These are phyloP conservation scores for Candida insectalens DNA, from an alignment of 805 yeast genomes.

Conservation along the genomic window DNA sequence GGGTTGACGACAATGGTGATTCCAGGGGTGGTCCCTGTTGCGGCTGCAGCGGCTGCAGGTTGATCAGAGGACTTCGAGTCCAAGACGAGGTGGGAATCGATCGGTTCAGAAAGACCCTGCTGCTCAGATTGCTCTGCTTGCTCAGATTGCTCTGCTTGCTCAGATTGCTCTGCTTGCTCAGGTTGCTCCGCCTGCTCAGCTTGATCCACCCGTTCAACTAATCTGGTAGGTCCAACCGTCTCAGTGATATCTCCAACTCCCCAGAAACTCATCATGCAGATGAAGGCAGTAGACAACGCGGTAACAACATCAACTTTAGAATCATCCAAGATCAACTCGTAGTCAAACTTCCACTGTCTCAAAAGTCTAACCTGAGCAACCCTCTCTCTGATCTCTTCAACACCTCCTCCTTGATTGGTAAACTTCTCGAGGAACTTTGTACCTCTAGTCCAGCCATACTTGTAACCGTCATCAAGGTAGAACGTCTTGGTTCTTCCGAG, in stretches of 20 bases:
- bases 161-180: not conserved
- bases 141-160: conserved; percentile 1
- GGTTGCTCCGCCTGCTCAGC: conserved; percentile 6
- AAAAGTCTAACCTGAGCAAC: conserved; percentile 46
- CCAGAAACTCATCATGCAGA: conserved; percentile 63
- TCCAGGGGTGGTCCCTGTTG: too few species aligned
- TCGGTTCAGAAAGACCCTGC: too few species aligned
- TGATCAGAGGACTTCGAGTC: too few species aligned
- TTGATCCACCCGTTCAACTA: too few species aligned
- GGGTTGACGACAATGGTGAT: too few species aligned
- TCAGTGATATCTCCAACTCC: conserved; percentile 43
- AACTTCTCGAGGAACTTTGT: conserved; percentile 42
- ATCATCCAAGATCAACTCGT: conserved; percentile 44
- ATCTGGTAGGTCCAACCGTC: conserved; percentile 41
- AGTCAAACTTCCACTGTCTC: conserved; percentile 52
- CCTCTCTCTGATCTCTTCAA: conserved; percentile 42
- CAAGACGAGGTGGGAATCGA: too few species aligned
- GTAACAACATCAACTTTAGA: conserved; percentile 36
- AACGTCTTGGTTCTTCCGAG: conserved; percentile 36
- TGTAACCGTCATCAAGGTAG: conserved; percentile 40
- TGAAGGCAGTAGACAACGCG: conserved; percentile 51
- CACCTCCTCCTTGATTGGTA: conserved; percentile 45
- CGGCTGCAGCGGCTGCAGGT: too few species aligned
- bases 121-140: not conserved
- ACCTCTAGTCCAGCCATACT: conserved; percentile 47